Conservation (phyloP, 495 filamentous ascomycete species). For the Aspergillus leporis region DNA sequence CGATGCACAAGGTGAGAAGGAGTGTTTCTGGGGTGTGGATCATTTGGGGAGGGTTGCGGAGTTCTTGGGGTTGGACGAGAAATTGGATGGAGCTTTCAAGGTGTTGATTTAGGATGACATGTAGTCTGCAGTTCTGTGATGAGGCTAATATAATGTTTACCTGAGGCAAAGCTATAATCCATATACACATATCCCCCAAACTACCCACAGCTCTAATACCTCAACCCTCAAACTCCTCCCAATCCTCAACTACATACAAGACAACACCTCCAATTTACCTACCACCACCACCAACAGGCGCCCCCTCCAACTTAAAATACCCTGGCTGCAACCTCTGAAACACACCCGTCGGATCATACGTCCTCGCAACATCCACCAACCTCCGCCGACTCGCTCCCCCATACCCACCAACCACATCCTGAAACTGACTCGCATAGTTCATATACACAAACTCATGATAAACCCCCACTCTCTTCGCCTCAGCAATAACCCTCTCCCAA, state of each 20-base stretch:
- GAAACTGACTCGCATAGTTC: conserved; percentile 4
- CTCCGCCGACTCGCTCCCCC: conserved; percentile 2
- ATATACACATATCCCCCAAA: too few species aligned
- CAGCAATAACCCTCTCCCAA: not conserved
- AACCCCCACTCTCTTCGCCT: not conserved
- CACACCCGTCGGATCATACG: conserved; percentile 7
- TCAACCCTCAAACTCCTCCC: too few species aligned
- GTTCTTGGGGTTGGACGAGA: conserved; percentile 52
- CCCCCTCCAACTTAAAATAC: conserved; percentile 6
- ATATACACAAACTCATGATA: not conserved
- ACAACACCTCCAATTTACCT: too few species aligned
- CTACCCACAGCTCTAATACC: too few species aligned
- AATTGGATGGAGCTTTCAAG: not conserved
- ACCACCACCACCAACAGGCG: not conserved
- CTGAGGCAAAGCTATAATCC: too few species aligned
- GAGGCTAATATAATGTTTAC: too few species aligned
- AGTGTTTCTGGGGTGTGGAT: conserved; percentile 66
- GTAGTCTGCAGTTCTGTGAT: too few species aligned
- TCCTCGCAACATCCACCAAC: conserved; percentile 7
- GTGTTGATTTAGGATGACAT: too few species aligned
- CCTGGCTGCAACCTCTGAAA: conserved; percentile 11
- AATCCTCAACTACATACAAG: too few species aligned
- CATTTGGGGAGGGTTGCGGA: conserved; percentile 58
- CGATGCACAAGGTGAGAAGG: conserved; percentile 50
- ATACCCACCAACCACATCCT: conserved; percentile 8